Percentiles rank a stretch among this genome's conserved stretches.
Evolutionary conservation across 345 rosid genomes (phyloP).

Genomic region (Acer yangbiense): DNA sequence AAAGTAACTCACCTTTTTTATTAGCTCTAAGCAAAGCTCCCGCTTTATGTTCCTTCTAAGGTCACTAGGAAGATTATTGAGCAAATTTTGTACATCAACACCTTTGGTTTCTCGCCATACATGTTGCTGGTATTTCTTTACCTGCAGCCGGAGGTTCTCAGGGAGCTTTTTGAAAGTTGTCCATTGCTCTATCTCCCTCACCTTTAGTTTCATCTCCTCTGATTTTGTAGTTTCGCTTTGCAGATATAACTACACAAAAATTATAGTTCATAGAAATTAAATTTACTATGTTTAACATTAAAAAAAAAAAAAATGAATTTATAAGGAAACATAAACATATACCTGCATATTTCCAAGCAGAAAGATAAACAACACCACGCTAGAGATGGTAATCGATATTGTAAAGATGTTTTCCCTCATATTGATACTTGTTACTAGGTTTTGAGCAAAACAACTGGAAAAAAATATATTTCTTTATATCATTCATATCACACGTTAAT

Average conservation of each 20-base stretch:
- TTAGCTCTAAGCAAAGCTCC: conserved; percentile 27
- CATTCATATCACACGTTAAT: not conserved
- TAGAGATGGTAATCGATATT: conserved; percentile 34
- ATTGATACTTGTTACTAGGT: conserved; percentile 5
- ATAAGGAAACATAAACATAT: not conserved
- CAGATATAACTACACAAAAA: not conserved
- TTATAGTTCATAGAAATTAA: not conserved
- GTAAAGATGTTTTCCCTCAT: not conserved
- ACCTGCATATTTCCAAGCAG: conserved; percentile 65
- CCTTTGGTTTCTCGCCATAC: conserved; percentile 43
- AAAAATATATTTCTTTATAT: too few relatives aligned
- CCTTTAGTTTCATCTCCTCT: not conserved
- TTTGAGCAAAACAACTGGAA: conserved; percentile 7
- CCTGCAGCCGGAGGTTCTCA: conserved; percentile 30
- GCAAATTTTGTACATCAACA: conserved; percentile 33
- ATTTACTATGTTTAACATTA: not conserved
- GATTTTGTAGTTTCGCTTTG: not conserved
- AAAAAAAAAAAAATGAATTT: not conserved
- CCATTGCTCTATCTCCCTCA: conserved; percentile 40
- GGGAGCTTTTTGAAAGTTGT: conserved; percentile 31
- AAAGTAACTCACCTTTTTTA: conserved; percentile 1
- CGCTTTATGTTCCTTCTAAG: conserved; percentile 36
- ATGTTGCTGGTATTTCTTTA: conserved; percentile 36
- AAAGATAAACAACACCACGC: conserved; percentile 47
- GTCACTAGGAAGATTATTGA: conserved; percentile 30